Evolutionary conservation across 352 stramenopile genomes (phyloP), one percentile per base, ranked within the genome.

Genomic region (Phytophthora fragariaefolia): DNA sequence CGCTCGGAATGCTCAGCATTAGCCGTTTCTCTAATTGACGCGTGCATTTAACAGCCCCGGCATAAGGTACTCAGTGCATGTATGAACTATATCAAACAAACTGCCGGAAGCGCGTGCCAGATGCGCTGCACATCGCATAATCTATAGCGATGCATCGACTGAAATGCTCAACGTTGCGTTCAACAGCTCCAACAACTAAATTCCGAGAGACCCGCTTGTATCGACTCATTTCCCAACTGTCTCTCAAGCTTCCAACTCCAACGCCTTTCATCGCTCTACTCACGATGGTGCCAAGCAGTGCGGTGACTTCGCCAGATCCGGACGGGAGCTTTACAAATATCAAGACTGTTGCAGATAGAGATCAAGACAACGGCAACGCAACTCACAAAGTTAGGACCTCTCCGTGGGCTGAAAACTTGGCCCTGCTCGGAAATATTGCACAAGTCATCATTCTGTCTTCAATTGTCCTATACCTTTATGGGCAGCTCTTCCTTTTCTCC

Each of bases 381-480:
- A 5, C 12, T 18, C 12, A 43, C 6, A 43, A 12, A 17, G 8
- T 43, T 15, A 15, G 13, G 6, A 12, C 34, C 34, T 43, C 34
- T 12, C 4, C 34, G 10, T 43, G 34, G 34, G 34, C 34, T 18
- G 34, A 43, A 12, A 22, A 43, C 12, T 43, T 43, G 15, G 34
- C 34, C 18, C 34, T 15, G 18, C 34, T 43, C 34, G 34, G 34
- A 43, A 43, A 43, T 17, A 15, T 18, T 5, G n/a, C 34, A 6
- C 71, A 80, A 34, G 18, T 77, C 6, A 30, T 76, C 15, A 71
- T 82, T 47, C 13, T 77, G 12, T 60, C 24, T 1, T 65, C 71
- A 0, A 79, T 84, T 20, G 27, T 66, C 43, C 18, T 76, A 12
- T 84, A 78, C 64, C n/a, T 67, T 12, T 76, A 70, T 34, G 70